A percentile compares a stretch with the other conserved stretches of the same genome.
Conservation (phyloP, 495 filamentous ascomycete species). For the Lophiotrema nucula region DNA sequence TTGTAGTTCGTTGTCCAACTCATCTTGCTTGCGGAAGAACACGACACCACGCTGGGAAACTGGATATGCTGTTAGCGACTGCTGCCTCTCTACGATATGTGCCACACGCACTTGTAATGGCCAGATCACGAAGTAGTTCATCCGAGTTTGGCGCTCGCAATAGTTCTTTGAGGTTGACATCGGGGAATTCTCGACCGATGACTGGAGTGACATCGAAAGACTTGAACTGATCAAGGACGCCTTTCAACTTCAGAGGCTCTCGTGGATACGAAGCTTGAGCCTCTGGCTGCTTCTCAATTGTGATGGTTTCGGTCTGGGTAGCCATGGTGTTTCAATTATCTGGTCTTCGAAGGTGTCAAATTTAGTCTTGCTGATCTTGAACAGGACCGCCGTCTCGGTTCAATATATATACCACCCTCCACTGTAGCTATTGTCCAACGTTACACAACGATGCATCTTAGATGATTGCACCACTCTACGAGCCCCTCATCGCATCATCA, state of each 20-base stretch:
- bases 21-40: conserved; percentile 75
- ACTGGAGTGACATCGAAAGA: conserved; percentile 65
- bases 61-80: conserved; percentile 39
- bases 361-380: not conserved
- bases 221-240: conserved; percentile 57
- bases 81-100: no score
- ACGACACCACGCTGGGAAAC: conserved; percentile 80
- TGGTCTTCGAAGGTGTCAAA: no score
- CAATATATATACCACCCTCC: not conserved
- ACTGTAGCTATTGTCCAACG: no score
- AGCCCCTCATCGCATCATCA: conserved; percentile 9
- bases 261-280: not conserved
- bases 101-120: conserved; percentile 57
- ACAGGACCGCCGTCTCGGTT: not conserved
- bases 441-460: no score
- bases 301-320: conserved; percentile 12
- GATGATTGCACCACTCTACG: not conserved
- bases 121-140: conserved; percentile 64
- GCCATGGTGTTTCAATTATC: no score
- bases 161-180: conserved; percentile 58
- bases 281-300: not conserved
- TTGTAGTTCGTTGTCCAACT: conserved; percentile 60
- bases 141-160: conserved; percentile 64
- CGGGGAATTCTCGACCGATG: conserved; percentile 65
- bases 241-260: conserved; percentile 51